phyloP scores from a whole-genome alignment of 73 alveolate species.

The Paramecium biaurelia region DNA sequence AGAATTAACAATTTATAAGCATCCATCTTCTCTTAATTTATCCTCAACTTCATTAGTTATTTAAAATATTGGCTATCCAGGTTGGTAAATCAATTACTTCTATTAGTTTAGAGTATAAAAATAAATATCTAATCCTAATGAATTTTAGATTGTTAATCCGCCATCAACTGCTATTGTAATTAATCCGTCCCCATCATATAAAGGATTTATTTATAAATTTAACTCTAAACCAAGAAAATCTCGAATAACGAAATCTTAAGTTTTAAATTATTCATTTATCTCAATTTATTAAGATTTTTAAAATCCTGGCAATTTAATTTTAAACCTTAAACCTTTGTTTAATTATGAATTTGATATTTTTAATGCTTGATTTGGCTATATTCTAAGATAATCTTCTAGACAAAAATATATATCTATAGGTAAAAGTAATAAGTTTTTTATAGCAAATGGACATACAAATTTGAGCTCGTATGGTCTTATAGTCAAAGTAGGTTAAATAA shows the following conservation, averaged over 20 bases:
- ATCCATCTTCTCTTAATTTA: slow-evolving; percentile 13
- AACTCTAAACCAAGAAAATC: slow-evolving; percentile 23
- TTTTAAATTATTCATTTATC: not conserved
- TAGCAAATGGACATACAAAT: slow-evolving; percentile 7
- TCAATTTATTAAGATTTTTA: not conserved
- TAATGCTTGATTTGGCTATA: not conserved
- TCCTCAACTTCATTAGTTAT: not conserved
- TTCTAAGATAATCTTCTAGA: not conserved
- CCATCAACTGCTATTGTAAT: slow-evolving; percentile 4
- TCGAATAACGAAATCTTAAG: not conserved
- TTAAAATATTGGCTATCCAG: slow-evolving; percentile 44
- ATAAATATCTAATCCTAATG: not conserved
- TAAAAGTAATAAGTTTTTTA: not conserved
- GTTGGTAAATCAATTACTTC: not conserved
- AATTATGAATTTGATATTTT: not conserved
- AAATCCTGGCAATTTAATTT: slow-evolving; percentile 26
- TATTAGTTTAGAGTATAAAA: not conserved
- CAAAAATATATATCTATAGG: not conserved
- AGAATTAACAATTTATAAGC: not conserved
- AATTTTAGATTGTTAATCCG: slow-evolving; percentile 7
- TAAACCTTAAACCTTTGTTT: not conserved
- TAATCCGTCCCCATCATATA: not conserved
- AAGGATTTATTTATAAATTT: not conserved
- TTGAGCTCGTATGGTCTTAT: not conserved
- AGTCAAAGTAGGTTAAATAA: not conserved